Evolutionary conservation across 1,284 basidiomycete genomes (phyloP), one percentile per base, ranked within the genome.

Genomic region (Ustilago trichophora): DNA sequence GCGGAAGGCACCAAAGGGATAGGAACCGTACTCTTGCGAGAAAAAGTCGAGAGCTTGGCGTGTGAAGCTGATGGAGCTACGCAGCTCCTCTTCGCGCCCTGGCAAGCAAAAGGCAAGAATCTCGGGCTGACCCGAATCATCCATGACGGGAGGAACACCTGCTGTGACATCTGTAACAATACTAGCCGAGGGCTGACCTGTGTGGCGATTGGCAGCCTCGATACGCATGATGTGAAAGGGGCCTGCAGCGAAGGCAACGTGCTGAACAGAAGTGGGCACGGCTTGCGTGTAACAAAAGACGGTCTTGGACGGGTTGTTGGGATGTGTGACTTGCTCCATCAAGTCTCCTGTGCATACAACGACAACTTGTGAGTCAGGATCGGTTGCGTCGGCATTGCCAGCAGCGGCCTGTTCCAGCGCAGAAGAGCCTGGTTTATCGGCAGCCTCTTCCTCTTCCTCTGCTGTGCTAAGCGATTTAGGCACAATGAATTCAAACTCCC

Each of bases 401-500:
- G 43, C 33, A 12, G 48, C 26, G 11, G 48, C 32, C 31, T 31
- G 52, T 11, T 46, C 45, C 35, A 31, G 13, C 7, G 62, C 49
- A 21, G 45, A 38, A 21, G 32, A 24, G 37, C 31, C 42, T 37
- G 44, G 9, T 24, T 45, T 38, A 3, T 24, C 11, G 16, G 24
- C 26, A 13, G 57, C 42, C n/a, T 44, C 54, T 12, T 45, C 54
- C 15, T 65, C 67, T n/a, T 62, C 71, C 9, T 63, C 49, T 3
- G 65, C 48, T 4, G 37, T 35, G 12, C 42, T 90, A 40, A 76
- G 52, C 13, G 53, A 63, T 57, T 90, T 88, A 36, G 94, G 94
- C 18, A 97, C 94, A 51, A 98, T 88, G 80, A 97, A 91, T 81
- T 98, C 92, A 49, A 98, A 90, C 79, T 98, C 96, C 96, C 96